Evolutionary conservation across 169 alveolate genomes (phyloP).

Genomic region (Eimeria praecox): DNA sequence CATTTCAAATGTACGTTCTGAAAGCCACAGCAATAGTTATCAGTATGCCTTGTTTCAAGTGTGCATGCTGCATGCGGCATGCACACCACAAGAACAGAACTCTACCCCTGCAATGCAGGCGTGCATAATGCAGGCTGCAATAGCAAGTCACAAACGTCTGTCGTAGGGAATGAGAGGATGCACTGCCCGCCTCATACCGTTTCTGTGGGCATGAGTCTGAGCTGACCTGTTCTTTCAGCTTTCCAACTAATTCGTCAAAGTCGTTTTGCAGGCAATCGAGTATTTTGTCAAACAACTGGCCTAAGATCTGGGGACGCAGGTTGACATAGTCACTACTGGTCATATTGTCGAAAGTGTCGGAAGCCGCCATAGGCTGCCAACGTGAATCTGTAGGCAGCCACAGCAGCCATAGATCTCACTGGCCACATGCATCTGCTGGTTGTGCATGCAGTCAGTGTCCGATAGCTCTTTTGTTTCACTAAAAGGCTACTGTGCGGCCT

Average conservation of each 20-base stretch:
- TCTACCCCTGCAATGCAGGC: background rate
- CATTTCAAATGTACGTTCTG: background rate
- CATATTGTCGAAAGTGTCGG: slow-evolving; percentile 43
- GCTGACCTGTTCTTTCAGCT: slow-evolving; percentile 73
- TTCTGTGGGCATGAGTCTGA: background rate
- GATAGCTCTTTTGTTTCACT: background rate
- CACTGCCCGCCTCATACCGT: background rate
- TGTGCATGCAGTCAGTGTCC: background rate
- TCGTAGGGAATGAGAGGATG: background rate
- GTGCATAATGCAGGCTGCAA: background rate
- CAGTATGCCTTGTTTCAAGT: background rate
- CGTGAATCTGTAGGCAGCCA: background rate
- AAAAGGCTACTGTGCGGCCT: background rate
- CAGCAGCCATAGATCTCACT: background rate
- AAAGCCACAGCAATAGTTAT: background rate
- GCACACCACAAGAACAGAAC: background rate
- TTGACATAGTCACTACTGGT: slow-evolving; percentile 22
- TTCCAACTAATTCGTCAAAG: slow-evolving; percentile 71
- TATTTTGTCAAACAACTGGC: slow-evolving; percentile 75
- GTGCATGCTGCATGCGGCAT: background rate
- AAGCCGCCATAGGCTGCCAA: background rate
- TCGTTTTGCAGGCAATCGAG: slow-evolving; percentile 75
- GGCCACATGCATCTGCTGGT: background rate
- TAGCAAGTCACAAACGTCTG: background rate
- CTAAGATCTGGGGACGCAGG: slow-evolving; percentile 70